Evolutionary conservation across 2,329 filamentous ascomycete genomes (phyloP).

Genomic region (Sclerotinia spermophila): DNA sequence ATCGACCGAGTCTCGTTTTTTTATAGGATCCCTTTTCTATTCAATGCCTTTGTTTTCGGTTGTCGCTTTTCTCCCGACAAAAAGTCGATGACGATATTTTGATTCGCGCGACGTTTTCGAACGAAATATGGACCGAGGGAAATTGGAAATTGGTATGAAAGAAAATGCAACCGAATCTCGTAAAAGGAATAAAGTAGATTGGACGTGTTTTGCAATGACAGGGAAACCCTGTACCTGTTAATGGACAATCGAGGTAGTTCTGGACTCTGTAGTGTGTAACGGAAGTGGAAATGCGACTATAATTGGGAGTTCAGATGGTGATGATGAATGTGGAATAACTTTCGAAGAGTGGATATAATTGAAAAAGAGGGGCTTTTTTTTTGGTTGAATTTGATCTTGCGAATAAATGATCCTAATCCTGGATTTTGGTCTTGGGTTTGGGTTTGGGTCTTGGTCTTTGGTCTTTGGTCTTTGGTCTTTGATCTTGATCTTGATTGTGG

Average conservation of each 20-base stretch:
- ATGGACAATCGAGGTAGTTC: slow-evolving; percentile 7
- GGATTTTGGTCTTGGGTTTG: not conserved
- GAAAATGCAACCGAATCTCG: slow-evolving; percentile 8
- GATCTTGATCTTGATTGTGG: not conserved
- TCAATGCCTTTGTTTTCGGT: slow-evolving; percentile 7
- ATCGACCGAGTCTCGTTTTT: slow-evolving; percentile 9
- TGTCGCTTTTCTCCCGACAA: not conserved
- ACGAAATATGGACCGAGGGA: slow-evolving; percentile 1
- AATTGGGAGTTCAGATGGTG: slow-evolving; percentile 6
- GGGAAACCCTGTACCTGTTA: slow-evolving; percentile 4
- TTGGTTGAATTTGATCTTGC: not conserved
- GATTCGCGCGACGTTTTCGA: not conserved
- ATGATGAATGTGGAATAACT: slow-evolving; percentile 3
- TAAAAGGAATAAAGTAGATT: slow-evolving; percentile 10
- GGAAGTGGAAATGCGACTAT: slow-evolving; percentile 7
- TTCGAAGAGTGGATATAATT: slow-evolving; percentile 8
- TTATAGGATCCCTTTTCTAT: not conserved
- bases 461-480: not conserved
- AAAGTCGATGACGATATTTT: slow-evolving; percentile 12
- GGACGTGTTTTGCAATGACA: slow-evolving; percentile 12
- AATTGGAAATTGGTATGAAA: not conserved
- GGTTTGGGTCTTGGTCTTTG: not conserved
- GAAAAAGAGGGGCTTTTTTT: slow-evolving; percentile 7
- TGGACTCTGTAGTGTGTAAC: slow-evolving; percentile 9
- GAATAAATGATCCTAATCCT: not conserved